Evolutionary conservation across 371 early-diverging fungal species (phyloP), one percentile per base, ranked within the genome.

Genomic region (Basidiobolus meristosporus): DNA sequence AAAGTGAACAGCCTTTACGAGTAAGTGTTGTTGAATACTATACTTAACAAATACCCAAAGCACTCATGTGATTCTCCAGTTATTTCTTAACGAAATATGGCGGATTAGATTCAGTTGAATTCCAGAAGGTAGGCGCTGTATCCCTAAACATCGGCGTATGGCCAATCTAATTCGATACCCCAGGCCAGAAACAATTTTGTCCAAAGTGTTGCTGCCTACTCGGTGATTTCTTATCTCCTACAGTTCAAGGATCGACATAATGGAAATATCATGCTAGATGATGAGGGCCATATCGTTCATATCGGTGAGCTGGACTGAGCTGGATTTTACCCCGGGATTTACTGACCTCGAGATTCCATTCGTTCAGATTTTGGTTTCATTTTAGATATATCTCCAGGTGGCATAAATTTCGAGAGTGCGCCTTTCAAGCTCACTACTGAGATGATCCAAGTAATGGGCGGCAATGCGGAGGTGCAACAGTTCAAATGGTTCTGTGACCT

Each of bases 221-320:
- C 96, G 5, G 72, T 99, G 14, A 77, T 98, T 22, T 73, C 87
- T 18, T 99, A 91, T 60, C 43, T 99, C 42, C 65, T 99, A 23
- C 90, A 91, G 51, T 86, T 99, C 57, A 98, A 98, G 60, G 99
- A 99, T 64, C 75, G 99, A 18, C 99, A 99, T 60, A 99, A 99
- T 57, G 99, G 98, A 38, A 99, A 99, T 60, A 97, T 99, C 44
- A 96, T 99, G 98, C 62, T 98, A 44, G 97, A 98, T 48, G 83
- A 90, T 37, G 68, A 82, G 38, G 99, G 99, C 0, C 92, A 97
- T 55, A 79, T 98, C 21, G 72, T 99, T 47, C 99, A 99, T 54
- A 98, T 99, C 42, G 85, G 80, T 77, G 63, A 41, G 55, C 39
- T 9, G 0, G 2, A 19, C 22, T 34, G n/a, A 3, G 29, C n/a